phyloP scores from a whole-genome alignment of 345 rosid genomes.

The Salix koriyanagi region DNA sequence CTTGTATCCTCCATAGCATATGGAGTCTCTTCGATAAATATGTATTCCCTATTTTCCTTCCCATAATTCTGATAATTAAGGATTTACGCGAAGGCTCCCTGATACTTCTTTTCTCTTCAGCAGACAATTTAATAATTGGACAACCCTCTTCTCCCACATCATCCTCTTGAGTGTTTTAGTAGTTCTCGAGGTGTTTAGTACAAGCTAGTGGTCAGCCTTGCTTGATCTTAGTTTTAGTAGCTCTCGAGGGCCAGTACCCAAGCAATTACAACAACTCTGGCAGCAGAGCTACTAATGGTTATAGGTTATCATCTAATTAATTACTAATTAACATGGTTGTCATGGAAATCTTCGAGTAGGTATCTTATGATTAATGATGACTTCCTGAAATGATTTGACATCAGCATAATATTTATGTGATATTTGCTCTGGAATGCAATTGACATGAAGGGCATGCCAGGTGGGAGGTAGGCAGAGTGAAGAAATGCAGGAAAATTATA shows the following conservation, averaged over 20 bases:
- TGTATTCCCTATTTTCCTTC: too few relatives aligned
- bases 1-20: too few relatives aligned
- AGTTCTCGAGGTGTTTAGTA: too few relatives aligned
- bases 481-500: conserved; percentile 14
- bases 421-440: conserved; percentile 49
- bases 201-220: too few relatives aligned
- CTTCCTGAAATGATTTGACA: not conserved
- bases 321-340: not conserved
- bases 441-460: conserved; percentile 49
- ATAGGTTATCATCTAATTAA: not conserved
- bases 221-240: conserved; percentile 10
- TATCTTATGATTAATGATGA: not conserved
- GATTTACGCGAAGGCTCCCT: too few relatives aligned
- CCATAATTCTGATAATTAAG: too few relatives aligned
- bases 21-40: too few relatives aligned
- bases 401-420: conserved; percentile 14
- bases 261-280: conserved; percentile 19
- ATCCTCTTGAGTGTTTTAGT: too few relatives aligned
- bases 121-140: too few relatives aligned
- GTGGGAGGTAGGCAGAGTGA: conserved; percentile 55
- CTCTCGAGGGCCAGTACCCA: conserved; percentile 15
- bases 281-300: conserved; percentile 11
- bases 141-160: too few relatives aligned
- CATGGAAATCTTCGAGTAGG: not conserved
- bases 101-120: too few relatives aligned